Evolutionary conservation across 768 basidiomycete genomes (phyloP), one percentile per base, ranked within the genome.

Genomic region (Peribolospora baueri): DNA sequence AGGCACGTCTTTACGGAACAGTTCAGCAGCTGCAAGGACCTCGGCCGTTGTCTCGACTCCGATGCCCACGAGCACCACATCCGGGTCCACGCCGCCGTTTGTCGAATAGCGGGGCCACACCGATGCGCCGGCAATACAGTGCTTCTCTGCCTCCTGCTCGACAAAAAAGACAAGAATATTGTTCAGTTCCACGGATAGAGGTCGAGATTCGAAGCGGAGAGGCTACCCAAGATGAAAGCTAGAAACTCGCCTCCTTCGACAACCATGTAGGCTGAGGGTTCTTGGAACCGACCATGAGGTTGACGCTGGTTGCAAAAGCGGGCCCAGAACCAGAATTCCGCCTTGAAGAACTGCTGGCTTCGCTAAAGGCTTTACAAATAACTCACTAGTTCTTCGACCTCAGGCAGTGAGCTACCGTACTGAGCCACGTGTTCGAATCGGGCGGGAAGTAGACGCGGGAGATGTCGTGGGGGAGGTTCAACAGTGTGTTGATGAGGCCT

Each of bases 241-340:
- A 25, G 25, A 25, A 25, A 25, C 25, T 25, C 14, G 7, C 58
- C 40, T 56, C 56, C 3, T 11, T 6, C 6, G 55, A 40, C 9
- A 65, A 59, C 61, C 64, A 65, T 40, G 51, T 55, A 13, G 51
- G 54, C 6, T 63, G 64, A 6, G 65, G 64, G 55, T 82, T 79
- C 69, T 88, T 90, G 66, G 80, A 82, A 37, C 85, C 85, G 42
- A 88, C 83, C 74, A 93, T 82, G 56, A 86, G 67, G 64, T 87
- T 86, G 53, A 86, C 69, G 49, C 25, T 25, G 25, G 1, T 25
- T 25, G 25, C 25, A 25, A 25, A 25, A 25, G 25, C 25, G 25
- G 25, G 25, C 1, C 25, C 25, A 25, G 25, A 25, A 25, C 1
- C 25, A 25, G 25, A 25, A 25, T 25, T 25, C 25, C 25, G 25